Evolutionary conservation across 2,329 filamentous ascomycete genomes (phyloP).

Genomic region (Fusarium sp.): DNA sequence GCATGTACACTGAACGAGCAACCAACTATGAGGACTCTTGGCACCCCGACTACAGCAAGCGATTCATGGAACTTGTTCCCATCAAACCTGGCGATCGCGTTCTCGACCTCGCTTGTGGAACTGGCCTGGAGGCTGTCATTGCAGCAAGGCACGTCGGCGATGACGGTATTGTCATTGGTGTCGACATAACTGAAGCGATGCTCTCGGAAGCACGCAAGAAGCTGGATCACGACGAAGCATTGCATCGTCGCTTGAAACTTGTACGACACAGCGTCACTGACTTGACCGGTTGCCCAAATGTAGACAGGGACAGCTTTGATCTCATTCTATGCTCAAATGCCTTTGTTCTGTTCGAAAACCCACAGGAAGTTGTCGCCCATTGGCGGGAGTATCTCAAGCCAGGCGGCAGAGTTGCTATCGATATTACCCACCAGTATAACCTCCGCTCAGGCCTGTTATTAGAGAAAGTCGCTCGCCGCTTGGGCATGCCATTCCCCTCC

Average conservation of each 20-base stretch:
- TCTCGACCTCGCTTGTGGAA: constrained; percentile 49
- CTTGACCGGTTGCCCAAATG: constrained; percentile 30
- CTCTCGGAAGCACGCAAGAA: constrained; percentile 41
- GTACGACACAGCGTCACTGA: constrained; percentile 43
- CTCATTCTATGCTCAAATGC: constrained; percentile 47
- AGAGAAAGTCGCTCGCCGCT: constrained; percentile 39
- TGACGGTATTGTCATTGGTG: constrained; percentile 42
- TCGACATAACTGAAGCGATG: constrained; percentile 48
- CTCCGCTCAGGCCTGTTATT: constrained; percentile 39
- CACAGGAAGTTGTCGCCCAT: constrained; percentile 37
- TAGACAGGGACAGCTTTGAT: constrained; percentile 42
- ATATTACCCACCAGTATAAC: constrained; percentile 47
- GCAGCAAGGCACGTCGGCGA: constrained; percentile 42
- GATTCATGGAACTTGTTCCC: constrained; percentile 42
- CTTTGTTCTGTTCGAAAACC: constrained; percentile 46
- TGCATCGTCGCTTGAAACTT: constrained; percentile 36
- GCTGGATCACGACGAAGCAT: constrained; percentile 18
- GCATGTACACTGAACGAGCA: constrained; percentile 47
- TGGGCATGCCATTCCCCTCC: constrained; percentile 42
- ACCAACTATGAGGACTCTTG: constrained; percentile 47
- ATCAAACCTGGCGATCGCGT: constrained; percentile 41
- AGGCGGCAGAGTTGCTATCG: constrained; percentile 44
- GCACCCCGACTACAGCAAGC: constrained; percentile 45
- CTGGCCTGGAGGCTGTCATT: constrained; percentile 45
- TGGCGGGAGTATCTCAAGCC: constrained; percentile 45